Percentiles rank a stretch among this genome's conserved stretches.
Conservation (phyloP, 768 basidiomycete genomes). For the Phaeotremella fagi region DNA sequence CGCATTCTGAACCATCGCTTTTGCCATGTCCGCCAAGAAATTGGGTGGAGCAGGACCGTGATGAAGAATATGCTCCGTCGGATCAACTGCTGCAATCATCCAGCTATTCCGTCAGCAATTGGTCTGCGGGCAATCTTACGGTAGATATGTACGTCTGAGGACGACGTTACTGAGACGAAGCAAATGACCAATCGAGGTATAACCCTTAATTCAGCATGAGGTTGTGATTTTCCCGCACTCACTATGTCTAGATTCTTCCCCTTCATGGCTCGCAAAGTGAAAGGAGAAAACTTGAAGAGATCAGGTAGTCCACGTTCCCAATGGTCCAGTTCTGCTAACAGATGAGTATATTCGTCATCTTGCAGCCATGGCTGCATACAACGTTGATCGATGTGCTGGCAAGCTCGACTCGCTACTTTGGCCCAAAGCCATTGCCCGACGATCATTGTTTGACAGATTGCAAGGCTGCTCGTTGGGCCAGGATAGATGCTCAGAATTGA, state of each 20-base stretch:
- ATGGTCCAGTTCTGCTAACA: background rate
- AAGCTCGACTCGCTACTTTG: background rate
- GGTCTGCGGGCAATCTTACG: background rate
- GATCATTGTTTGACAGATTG: slow-evolving; percentile 1
- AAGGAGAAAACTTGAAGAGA: background rate
- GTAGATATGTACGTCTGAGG: background rate
- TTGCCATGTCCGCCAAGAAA: slow-evolving; percentile 1
- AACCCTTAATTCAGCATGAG: background rate
- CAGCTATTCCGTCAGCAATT: background rate
- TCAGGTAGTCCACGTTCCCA: background rate
- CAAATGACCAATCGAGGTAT: background rate
- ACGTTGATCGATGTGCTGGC: background rate
- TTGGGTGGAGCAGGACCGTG: background rate
- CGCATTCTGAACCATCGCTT: slow-evolving; percentile 1
- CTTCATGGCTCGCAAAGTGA: slow-evolving; percentile 5
- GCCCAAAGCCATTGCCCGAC: slow-evolving; percentile 7
- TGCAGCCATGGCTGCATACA: background rate
- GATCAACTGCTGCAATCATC: background rate
- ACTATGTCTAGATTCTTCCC: background rate
- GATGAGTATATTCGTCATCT: background rate
- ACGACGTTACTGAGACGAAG: slow-evolving; percentile 3
- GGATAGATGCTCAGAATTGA: background rate
- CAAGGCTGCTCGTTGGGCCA: background rate
- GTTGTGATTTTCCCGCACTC: background rate
- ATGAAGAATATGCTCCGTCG: background rate